A percentile compares a stretch with the other conserved stretches of the same genome.
phyloP scores from a whole-genome alignment of 1,139 yeast genomes.

The Kodamaea fungicola region DNA sequence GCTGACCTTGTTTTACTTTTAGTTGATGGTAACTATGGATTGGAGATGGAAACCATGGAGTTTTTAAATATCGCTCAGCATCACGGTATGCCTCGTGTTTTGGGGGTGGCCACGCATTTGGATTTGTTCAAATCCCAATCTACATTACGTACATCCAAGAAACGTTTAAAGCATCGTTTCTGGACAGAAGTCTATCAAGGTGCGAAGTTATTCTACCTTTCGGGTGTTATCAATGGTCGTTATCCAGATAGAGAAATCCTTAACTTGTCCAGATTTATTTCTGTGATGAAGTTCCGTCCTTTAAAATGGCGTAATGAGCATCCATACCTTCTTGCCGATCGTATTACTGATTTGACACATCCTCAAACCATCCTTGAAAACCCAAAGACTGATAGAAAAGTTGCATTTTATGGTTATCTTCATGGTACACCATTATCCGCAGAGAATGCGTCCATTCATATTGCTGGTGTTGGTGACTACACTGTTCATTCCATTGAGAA shows the following conservation, averaged over 20 bases:
- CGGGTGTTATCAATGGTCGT: slow-evolving; percentile 96
- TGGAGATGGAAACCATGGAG: slow-evolving; percentile 99
- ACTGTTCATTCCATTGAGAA: slow-evolving; percentile 75
- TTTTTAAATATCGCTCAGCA: slow-evolving; percentile 93
- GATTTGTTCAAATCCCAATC: slow-evolving; percentile 90
- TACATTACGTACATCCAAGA: slow-evolving; percentile 87
- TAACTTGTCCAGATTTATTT: slow-evolving; percentile 86
- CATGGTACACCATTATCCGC: slow-evolving; percentile 88
- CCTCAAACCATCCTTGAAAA: slow-evolving; percentile 77
- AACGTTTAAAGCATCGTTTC: slow-evolving; percentile 86
- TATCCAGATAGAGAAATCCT: slow-evolving; percentile 96
- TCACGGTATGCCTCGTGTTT: slow-evolving; percentile 97
- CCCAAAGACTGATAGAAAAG: slow-evolving; percentile 80
- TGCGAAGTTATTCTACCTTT: slow-evolving; percentile 88
- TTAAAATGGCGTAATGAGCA: slow-evolving; percentile 98
- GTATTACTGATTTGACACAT: slow-evolving; percentile 94
- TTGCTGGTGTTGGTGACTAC: slow-evolving; percentile 95
- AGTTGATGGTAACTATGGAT: slow-evolving; percentile 96
- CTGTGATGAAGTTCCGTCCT: slow-evolving; percentile 98
- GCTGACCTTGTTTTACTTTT: slow-evolving; percentile 87
- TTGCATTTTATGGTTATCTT: slow-evolving; percentile 89
- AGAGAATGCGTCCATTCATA: slow-evolving; percentile 76
- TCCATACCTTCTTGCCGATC: slow-evolving; percentile 87
- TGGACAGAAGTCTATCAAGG: slow-evolving; percentile 99
- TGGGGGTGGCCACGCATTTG: slow-evolving; percentile 94